These are phyloP conservation scores for Blastocystis hominis DNA, from an alignment of 352 stramenopile genomes.

Conservation along the genomic window DNA sequence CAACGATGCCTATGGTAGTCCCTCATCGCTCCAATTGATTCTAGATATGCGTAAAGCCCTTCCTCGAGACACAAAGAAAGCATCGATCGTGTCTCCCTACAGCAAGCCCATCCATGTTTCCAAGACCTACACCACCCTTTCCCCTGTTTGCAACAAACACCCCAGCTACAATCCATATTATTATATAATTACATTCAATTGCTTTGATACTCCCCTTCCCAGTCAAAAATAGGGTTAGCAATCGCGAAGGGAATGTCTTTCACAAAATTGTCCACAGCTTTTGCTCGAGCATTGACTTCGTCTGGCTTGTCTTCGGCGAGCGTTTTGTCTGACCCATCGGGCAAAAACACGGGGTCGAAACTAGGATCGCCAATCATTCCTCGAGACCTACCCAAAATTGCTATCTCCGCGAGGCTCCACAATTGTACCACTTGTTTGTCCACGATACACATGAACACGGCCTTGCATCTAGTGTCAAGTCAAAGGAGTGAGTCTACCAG, in stretches of 20 bases:
- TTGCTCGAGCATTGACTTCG: slow-evolving; percentile 10
- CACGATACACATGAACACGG: slow-evolving; percentile 44
- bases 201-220: slow-evolving; percentile 35
- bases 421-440: slow-evolving; percentile 5
- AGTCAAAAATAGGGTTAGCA: slow-evolving; percentile 54
- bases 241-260: slow-evolving; percentile 47
- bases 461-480: background rate
- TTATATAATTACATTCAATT: background rate
- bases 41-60: slow-evolving; percentile 57
- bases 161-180: background rate
- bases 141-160: slow-evolving; percentile 16
- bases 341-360: slow-evolving; percentile 45
- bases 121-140: slow-evolving; percentile 25
- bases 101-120: slow-evolving; percentile 54
- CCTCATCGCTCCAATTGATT: background rate
- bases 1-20: slow-evolving; percentile 47
- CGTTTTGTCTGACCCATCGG: background rate
- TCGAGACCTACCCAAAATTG: slow-evolving; percentile 13
- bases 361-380: background rate
- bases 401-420: slow-evolving; percentile 30
- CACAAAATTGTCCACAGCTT: slow-evolving; percentile 49
- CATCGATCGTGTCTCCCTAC: slow-evolving; percentile 49
- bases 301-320: slow-evolving; percentile 36
- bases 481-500: background rate
- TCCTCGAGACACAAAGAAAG: slow-evolving; percentile 14